Conservation (phyloP, 1,284 basidiomycete species). For the Xerocomus nothofagi region DNA sequence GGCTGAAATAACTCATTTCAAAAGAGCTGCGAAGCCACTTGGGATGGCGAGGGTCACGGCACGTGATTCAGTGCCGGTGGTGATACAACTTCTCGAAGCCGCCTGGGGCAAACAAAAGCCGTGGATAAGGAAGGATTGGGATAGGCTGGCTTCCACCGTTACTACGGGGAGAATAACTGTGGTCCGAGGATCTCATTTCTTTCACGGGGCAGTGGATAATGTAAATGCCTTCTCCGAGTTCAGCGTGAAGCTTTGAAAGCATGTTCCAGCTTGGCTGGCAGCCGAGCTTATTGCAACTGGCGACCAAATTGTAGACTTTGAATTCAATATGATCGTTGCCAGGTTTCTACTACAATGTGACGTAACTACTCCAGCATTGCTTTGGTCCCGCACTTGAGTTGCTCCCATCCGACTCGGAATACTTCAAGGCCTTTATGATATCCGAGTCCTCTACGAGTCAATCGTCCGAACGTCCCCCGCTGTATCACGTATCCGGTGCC, state of each 20-base stretch:
- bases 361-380: too few relatives aligned
- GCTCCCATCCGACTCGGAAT: not conserved
- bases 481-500: conserved; percentile 9
- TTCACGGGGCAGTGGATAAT: conserved; percentile 9
- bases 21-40: conserved; percentile 2
- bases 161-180: conserved; percentile 1
- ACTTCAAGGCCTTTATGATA: too few relatives aligned
- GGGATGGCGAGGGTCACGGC: conserved; percentile 3
- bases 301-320: too few relatives aligned
- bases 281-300: conserved; percentile 10
- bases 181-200: conserved; percentile 4
- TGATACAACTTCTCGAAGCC: too few relatives aligned
- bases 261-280: conserved; percentile 12
- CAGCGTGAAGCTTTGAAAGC: not conserved
- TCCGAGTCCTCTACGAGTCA: not conserved
- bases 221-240: not conserved
- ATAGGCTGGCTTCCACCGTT: conserved; percentile 4
- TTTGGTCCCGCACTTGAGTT: too few relatives aligned
- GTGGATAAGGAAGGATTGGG: conserved; percentile 8
- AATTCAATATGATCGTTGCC: too few relatives aligned
- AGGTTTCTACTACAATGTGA: too few relatives aligned
- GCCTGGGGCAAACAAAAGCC: not conserved
- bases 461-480: conserved; percentile 9
- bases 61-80: too few relatives aligned
- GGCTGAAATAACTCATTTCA: conserved; percentile 11